These are phyloP conservation scores for Blastobotrys robertii DNA, from an alignment of 805 yeast species.

Conservation along the genomic window DNA sequence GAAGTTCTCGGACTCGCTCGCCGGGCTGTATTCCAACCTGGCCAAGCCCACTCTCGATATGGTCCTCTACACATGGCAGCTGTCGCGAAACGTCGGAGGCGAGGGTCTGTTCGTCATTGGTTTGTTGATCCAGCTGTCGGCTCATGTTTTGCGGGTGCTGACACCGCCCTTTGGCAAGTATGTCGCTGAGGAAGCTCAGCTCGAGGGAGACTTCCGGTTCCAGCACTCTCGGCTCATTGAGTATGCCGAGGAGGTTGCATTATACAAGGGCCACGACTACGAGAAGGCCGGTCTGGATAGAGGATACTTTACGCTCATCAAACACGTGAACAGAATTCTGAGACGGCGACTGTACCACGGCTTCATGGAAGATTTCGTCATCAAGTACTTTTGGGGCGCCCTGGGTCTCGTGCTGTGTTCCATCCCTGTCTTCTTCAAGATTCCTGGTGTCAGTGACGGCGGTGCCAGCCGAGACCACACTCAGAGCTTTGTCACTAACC, in stretches of 20 bases:
- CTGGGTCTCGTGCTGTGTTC: conserved; percentile 83
- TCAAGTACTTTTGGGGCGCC: conserved; percentile 93
- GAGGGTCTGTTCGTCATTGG: conserved; percentile 70
- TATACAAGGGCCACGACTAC: conserved; percentile 68
- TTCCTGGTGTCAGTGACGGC: conserved; percentile 33
- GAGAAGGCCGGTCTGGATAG: conserved; percentile 71
- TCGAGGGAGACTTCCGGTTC: conserved; percentile 78
- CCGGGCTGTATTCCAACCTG: conserved; percentile 71
- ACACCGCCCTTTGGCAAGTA: conserved; percentile 87
- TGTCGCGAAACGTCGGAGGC: conserved; percentile 45
- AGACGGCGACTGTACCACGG: conserved; percentile 69
- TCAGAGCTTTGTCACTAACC: conserved; percentile 80
- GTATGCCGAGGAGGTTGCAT: conserved; percentile 79
- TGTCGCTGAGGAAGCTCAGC: conserved; percentile 61
- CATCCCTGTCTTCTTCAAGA: conserved; percentile 69
- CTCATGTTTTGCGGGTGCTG: conserved; percentile 57
- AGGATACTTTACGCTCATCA: conserved; percentile 70
- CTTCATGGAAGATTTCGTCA: conserved; percentile 76
- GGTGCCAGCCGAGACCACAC: conserved; percentile 31
- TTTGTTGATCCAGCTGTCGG: conserved; percentile 69
- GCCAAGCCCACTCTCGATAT: conserved; percentile 78
- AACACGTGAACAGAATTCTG: conserved; percentile 65
- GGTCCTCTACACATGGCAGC: conserved; percentile 67
- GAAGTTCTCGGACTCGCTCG: conserved; percentile 58
- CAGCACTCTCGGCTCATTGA: conserved; percentile 73